These are phyloP conservation scores for Erysiphe pulchra DNA, from an alignment of 2,329 filamentous ascomycete species.

Conservation along the genomic window DNA sequence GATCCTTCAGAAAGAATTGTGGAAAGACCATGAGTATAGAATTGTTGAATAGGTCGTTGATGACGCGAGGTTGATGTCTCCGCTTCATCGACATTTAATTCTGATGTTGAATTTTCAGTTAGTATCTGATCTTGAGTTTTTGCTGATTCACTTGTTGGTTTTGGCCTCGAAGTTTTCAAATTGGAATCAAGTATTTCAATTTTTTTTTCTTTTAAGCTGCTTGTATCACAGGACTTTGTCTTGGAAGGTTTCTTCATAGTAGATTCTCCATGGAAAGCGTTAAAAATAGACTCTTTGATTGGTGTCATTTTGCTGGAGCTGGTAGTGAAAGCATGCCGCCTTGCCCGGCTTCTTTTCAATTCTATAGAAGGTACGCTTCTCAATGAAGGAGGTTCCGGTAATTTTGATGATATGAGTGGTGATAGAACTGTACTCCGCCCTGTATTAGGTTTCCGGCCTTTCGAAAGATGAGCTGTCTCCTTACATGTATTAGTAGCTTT, in stretches of 20 bases:
- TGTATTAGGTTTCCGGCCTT: background rate
- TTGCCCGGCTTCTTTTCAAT: slow-evolving; percentile 30
- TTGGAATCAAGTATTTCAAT: slow-evolving; percentile 1
- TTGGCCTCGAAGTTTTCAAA: slow-evolving; percentile 1
- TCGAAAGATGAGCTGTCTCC: slow-evolving; percentile 1
- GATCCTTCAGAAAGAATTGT: slow-evolving; percentile 12
- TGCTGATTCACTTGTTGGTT: slow-evolving; percentile 2
- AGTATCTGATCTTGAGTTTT: background rate
- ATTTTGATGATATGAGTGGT: slow-evolving; percentile 8
- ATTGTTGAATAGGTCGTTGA: slow-evolving; percentile 3
- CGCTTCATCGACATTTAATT: background rate
- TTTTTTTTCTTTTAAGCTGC: slow-evolving; percentile 6
- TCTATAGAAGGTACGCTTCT: slow-evolving; percentile 12
- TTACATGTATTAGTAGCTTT: background rate
- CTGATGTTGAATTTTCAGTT: background rate
- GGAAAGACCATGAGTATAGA: slow-evolving; percentile 9
- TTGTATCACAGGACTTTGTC: slow-evolving; percentile 8
- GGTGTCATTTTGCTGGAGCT: slow-evolving; percentile 23
- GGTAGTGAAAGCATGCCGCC: slow-evolving; percentile 22
- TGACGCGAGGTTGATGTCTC: slow-evolving; percentile 4
- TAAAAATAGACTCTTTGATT: slow-evolving; percentile 30
- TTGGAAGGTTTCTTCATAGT: slow-evolving; percentile 8
- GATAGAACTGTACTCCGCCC: slow-evolving; percentile 9
- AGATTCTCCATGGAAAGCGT: slow-evolving; percentile 37
- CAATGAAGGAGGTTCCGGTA: slow-evolving; percentile 4